Conservation (phyloP, 1,284 basidiomycete species). For the Microbotryomycetes sp. region DNA sequence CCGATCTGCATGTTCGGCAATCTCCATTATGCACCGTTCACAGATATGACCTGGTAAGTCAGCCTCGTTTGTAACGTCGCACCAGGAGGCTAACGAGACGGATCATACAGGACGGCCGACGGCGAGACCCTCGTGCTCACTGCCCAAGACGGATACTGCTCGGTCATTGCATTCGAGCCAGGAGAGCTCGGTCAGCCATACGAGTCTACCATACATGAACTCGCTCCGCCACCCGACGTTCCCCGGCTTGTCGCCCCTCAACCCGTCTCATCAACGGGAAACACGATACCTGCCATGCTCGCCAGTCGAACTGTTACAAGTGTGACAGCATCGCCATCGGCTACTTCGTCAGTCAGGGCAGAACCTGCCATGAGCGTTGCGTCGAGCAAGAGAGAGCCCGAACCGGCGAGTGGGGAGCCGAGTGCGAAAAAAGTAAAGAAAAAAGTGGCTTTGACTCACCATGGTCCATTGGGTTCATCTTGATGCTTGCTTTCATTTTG, state of each 20-base stretch:
- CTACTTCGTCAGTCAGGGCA: not conserved
- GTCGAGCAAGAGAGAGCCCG: not conserved
- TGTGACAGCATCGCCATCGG: not conserved
- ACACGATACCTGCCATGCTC: not conserved
- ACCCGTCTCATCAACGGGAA: not conserved
- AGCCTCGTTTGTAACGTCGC: not conserved
- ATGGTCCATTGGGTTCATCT: not conserved
- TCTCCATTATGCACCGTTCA: conserved; percentile 95
- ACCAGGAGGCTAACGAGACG: not conserved
- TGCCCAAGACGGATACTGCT: conserved; percentile 94
- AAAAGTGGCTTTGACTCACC: not conserved
- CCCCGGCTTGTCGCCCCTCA: not conserved
- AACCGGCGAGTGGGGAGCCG: not conserved
- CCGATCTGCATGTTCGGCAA: conserved; percentile 91
- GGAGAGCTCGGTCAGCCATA: conserved; percentile 73
- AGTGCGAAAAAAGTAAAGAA: not conserved
- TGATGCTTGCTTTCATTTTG: too few species aligned
- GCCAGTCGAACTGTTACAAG: not conserved
- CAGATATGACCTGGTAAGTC: conserved; percentile 87
- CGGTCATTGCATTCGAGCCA: conserved; percentile 66
- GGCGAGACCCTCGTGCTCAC: conserved; percentile 87
- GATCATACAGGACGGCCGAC: conserved; percentile 71
- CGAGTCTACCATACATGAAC: not conserved
- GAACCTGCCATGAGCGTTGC: not conserved
- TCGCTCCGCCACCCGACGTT: not conserved